Evolutionary conservation across 306 rosid species (phyloP), one percentile per base, ranked within the genome.

Genomic region (Coriaria nepalensis): DNA sequence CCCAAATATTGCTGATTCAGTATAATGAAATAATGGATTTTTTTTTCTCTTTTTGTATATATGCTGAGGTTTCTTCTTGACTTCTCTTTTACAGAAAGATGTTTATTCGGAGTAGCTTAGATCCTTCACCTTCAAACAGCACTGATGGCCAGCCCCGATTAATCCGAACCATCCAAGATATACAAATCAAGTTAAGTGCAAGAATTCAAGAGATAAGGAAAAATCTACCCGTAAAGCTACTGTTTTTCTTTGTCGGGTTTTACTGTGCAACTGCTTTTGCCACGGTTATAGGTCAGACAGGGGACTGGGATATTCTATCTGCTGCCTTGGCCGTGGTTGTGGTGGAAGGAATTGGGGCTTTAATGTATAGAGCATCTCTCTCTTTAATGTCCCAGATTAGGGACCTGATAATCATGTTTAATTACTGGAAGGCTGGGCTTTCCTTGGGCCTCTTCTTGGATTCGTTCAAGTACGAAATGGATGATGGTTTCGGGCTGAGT

Each of bases 371-470:
- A 32, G 47, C 73, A 47, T 81, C 84, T 66, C 58, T 77, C 72
- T 90, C 95, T 44, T 34, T 78, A 6, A 14, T 57, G 38, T 40
- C 59, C 69, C 81, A 74, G 64, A 50, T 64, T 42, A 76, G 61
- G 69, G 62, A 66, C 64, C 40, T 88, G 20, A 72, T 83, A 56
- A 72, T 87, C 59, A 62, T 84, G 69, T 76, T 84, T 67, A 88
- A 88, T 73, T 88, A 74, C 66, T 84, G 97, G 97, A 88, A 88
- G 64, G 80, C 95, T 48, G 97, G 97, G 53, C 95, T 88, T 52
- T 75, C 86, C 4, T 44, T 88, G 36, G 95, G 97, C 55, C 97
- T 88, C 61, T 84, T 88, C 87, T 74, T 88, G 80, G 97, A 88
- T 79, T 88, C 97, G 8, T 84, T 88, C 57, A 84, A 88, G 48